These are phyloP conservation scores for Fusarium verticillioides DNA, from an alignment of 2,329 filamentous ascomycete species.

Conservation along the genomic window DNA sequence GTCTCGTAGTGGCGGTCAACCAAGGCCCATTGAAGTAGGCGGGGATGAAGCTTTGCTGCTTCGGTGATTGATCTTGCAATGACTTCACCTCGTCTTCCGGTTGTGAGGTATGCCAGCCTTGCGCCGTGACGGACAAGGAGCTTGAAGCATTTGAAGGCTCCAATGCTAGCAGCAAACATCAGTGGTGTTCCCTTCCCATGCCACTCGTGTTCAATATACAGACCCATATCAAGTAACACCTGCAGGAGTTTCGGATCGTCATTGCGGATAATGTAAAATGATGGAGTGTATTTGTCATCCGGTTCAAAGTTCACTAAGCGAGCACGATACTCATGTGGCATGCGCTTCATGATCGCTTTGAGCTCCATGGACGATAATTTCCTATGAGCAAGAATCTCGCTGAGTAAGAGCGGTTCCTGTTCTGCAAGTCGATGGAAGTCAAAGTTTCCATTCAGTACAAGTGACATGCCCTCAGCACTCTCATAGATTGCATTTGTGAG, in stretches of 20 bases:
- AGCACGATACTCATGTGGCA: slow-evolving; percentile 21
- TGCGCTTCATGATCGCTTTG: slow-evolving; percentile 28
- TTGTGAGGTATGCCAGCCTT: slow-evolving; percentile 22
- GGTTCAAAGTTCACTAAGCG: slow-evolving; percentile 23
- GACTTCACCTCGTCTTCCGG: slow-evolving; percentile 11
- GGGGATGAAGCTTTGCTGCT: slow-evolving; percentile 22
- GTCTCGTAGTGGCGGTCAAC: slow-evolving; percentile 30
- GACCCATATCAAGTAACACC: slow-evolving; percentile 26
- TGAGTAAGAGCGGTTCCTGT: slow-evolving; percentile 28
- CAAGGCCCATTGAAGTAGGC: slow-evolving; percentile 34
- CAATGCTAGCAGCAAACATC: slow-evolving; percentile 38
- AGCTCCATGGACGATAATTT: not conserved
- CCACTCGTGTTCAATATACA: slow-evolving; percentile 29
- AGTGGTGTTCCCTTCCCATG: slow-evolving; percentile 29
- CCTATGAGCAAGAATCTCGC: not conserved
- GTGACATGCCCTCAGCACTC: not conserved
- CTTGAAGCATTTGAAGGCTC: slow-evolving; percentile 27
- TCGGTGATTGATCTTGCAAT: slow-evolving; percentile 23
- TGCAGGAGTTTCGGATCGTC: slow-evolving; percentile 3
- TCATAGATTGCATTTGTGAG: slow-evolving; percentile 3
- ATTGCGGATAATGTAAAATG: slow-evolving; percentile 13
- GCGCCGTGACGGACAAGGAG: slow-evolving; percentile 33
- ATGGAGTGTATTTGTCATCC: not conserved
- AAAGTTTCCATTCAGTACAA: slow-evolving; percentile 30
- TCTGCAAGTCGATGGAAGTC: slow-evolving; percentile 32